Evolutionary conservation across 73 alveolate genomes (phyloP).

Genomic region (Tetrahymena borealis): DNA sequence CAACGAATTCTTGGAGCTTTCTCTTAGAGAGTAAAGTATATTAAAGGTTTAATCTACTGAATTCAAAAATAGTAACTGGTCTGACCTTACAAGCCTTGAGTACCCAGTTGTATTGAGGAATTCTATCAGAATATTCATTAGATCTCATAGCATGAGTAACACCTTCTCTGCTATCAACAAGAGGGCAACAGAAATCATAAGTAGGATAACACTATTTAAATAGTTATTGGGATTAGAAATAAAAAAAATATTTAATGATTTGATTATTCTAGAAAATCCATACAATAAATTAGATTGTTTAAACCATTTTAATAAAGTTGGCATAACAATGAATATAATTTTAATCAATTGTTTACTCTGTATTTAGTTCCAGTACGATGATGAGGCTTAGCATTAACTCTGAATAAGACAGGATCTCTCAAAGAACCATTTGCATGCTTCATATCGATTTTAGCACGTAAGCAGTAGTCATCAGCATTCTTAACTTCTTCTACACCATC

Average conservation of each 20-base stretch:
- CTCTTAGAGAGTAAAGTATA: conserved; percentile 86
- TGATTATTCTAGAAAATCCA: no score
- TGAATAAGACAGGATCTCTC: conserved; percentile 97
- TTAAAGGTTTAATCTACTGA: conserved; percentile 80
- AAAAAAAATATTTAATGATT: no score
- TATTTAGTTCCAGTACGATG: conserved; percentile 82
- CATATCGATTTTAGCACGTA: conserved; percentile 92
- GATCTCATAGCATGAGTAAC: conserved; percentile 97
- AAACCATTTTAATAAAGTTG: no score
- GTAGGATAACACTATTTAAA: conserved; percentile 78
- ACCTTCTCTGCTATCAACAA: conserved; percentile 94
- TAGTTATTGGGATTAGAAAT: no score
- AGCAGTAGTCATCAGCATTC: conserved; percentile 69
- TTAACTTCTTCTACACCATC: conserved; percentile 20
- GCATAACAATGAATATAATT: neutral
- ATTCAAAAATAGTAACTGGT: conserved; percentile 75
- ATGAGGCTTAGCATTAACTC: conserved; percentile 77
- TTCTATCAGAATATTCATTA: conserved; percentile 95
- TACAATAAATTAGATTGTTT: no score
- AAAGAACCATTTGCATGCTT: conserved; percentile 76
- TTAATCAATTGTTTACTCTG: conserved; percentile 25
- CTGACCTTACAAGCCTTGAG: conserved; percentile 63
- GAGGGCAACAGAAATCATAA: conserved; percentile 98
- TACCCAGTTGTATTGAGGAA: conserved; percentile 86
- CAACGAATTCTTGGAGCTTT: conserved; percentile 87